Percentiles rank a stretch among this genome's conserved stretches.
These are phyloP conservation scores for Begonia loranthoides DNA, from an alignment of 306 rosid genomes.

Conservation along the genomic window DNA sequence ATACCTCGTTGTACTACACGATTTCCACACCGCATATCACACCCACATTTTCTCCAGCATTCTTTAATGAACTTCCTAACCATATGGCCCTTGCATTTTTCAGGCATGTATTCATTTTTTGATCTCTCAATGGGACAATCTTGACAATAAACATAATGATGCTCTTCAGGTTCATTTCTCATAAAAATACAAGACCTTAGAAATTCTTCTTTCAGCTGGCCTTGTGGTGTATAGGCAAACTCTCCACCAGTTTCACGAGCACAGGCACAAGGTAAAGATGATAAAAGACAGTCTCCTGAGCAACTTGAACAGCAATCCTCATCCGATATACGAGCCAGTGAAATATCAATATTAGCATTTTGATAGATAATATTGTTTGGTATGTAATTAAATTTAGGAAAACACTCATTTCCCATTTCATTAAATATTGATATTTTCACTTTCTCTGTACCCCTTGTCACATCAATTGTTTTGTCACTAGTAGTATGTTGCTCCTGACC, in stretches of 20 bases:
- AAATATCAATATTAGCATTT: constrained; percentile 55
- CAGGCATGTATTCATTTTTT: constrained; percentile 36
- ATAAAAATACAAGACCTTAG: constrained; percentile 29
- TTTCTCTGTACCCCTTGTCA: constrained; percentile 64
- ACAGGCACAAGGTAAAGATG: constrained; percentile 76
- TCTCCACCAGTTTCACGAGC: constrained; percentile 92
- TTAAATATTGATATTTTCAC: constrained; percentile 48
- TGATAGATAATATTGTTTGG: constrained; percentile 52
- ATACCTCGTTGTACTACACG: constrained; percentile 81
- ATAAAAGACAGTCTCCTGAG: constrained; percentile 58
- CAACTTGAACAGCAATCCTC: constrained; percentile 66
- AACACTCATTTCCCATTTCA: constrained; percentile 32
- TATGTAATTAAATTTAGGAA: constrained; percentile 68
- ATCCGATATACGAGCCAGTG: constrained; percentile 81
- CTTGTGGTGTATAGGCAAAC: constrained; percentile 60
- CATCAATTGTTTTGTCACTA: constrained; percentile 31
- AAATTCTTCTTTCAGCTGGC: constrained; percentile 62
- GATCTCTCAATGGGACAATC: constrained; percentile 65
- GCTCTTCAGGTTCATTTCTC: constrained; percentile 32
- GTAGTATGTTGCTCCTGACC: not conserved
- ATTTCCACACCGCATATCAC: constrained; percentile 80
- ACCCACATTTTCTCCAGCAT: constrained; percentile 97
- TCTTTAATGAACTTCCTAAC: constrained; percentile 73
- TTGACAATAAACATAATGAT: constrained; percentile 44
- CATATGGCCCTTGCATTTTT: constrained; percentile 68